Evolutionary conservation across 2,329 filamentous ascomycete genomes (phyloP).

Genomic region (Fusarium cicatricum): DNA sequence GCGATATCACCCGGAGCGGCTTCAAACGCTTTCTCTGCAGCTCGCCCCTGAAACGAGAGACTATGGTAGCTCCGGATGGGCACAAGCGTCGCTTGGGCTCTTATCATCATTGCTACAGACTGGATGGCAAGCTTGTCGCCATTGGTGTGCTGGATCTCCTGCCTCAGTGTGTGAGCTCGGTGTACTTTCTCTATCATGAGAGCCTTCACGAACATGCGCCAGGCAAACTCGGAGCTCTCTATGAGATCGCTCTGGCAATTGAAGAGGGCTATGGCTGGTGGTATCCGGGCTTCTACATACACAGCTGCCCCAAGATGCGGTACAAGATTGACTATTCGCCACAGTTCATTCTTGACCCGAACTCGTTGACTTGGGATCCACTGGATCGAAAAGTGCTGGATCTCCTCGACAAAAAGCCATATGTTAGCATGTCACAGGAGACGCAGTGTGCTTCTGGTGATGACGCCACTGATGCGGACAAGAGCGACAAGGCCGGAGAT

Average conservation of each 20-base stretch:
- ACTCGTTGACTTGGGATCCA: constrained; percentile 68
- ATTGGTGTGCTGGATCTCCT: constrained; percentile 80
- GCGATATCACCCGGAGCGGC: constrained; percentile 65
- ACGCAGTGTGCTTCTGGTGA: constrained; percentile 26
- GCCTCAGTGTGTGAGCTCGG: constrained; percentile 78
- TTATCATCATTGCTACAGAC: constrained; percentile 82
- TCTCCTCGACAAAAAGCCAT: constrained; percentile 63
- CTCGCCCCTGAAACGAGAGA: constrained; percentile 67
- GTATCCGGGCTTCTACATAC: constrained; percentile 85
- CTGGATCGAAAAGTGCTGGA: constrained; percentile 61
- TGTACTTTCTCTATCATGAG: constrained; percentile 85
- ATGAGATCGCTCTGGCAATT: constrained; percentile 74
- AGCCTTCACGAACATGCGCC: constrained; percentile 74
- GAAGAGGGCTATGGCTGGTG: constrained; percentile 78
- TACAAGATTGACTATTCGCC: constrained; percentile 85
- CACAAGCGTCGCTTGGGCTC: constrained; percentile 69
- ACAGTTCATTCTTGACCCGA: constrained; percentile 77
- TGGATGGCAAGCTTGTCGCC: constrained; percentile 79
- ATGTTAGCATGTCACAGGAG: constrained; percentile 58
- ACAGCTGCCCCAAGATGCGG: constrained; percentile 81
- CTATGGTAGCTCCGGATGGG: constrained; percentile 55
- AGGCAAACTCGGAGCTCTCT: constrained; percentile 78
- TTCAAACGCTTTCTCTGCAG: constrained; percentile 79
- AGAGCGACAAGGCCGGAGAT: constrained; percentile 3
- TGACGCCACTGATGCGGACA: neutral